Conservation (phyloP, 1,284 basidiomycete genomes). For the Sporisorium exsertum region DNA sequence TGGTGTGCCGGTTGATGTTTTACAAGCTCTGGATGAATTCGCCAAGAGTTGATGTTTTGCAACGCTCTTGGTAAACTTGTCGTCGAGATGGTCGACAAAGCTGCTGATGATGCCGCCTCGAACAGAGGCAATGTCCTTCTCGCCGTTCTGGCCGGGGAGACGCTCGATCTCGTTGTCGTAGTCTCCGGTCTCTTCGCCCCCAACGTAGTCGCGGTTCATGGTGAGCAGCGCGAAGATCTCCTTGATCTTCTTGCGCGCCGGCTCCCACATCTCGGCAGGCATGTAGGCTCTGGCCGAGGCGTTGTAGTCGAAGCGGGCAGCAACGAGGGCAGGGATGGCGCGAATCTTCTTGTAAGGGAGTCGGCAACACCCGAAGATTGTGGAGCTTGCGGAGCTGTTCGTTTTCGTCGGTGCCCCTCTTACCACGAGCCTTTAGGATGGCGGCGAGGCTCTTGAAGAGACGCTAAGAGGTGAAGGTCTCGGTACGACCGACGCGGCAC, state of each 20-base stretch:
- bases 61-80: too few species aligned
- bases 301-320: constrained; percentile 97
- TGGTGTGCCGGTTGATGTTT: constrained; percentile 97
- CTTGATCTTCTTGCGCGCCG: constrained; percentile 88
- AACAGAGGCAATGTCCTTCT: constrained; percentile 61
- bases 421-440: constrained; percentile 93
- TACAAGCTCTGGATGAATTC: constrained; percentile 98
- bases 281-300: constrained; percentile 86
- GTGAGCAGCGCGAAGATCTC: constrained; percentile 84
- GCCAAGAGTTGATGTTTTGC: too few species aligned
- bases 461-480: constrained; percentile 85
- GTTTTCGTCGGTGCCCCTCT: constrained; percentile 94
- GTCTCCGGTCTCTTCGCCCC: constrained; percentile 85
- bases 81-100: constrained; percentile 94
- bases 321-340: constrained; percentile 90
- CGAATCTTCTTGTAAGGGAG: constrained; percentile 90
- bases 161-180: constrained; percentile 93
- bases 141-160: constrained; percentile 74
- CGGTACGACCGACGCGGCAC: constrained; percentile 87
- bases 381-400: constrained; percentile 94
- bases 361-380: constrained; percentile 86
- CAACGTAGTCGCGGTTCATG: constrained; percentile 80
- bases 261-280: constrained; percentile 90
- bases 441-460: constrained; percentile 93
- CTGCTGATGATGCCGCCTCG: constrained; percentile 68